phyloP scores from a whole-genome alignment of 257 asterid genomes.

The Handroanthus guayacan region DNA sequence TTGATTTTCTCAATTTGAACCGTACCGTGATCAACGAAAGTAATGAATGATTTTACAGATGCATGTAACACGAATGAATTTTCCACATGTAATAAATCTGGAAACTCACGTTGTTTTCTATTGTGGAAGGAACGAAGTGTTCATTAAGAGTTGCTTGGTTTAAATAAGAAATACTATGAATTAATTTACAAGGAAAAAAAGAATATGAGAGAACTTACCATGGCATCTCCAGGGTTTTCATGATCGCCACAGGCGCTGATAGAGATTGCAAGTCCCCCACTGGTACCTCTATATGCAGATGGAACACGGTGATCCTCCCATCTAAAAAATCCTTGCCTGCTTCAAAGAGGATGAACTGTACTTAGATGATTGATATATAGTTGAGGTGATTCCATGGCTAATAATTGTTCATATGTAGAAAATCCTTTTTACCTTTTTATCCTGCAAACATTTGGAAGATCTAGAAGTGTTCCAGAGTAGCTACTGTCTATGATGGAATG shows the following conservation, averaged over 20 bases:
- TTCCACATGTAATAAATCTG: too few species aligned
- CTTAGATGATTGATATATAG: constrained; percentile 13
- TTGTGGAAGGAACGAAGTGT: too few species aligned
- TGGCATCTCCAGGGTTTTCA: constrained; percentile 80
- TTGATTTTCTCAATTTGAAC: too few species aligned
- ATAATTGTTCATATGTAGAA: constrained; percentile 6
- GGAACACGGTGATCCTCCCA: constrained; percentile 74
- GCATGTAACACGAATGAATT: too few species aligned
- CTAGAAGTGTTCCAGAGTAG: constrained; percentile 82
- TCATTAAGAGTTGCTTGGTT: too few species aligned
- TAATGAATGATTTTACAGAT: too few species aligned
- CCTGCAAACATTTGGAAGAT: constrained; percentile 68
- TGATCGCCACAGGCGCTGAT: constrained; percentile 89
- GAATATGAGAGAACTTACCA: constrained; percentile 59
- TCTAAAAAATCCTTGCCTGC: constrained; percentile 61
- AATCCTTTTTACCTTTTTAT: constrained; percentile 56
- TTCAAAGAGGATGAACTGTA: constrained; percentile 27
- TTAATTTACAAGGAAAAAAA: too few species aligned
- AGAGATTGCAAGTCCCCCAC: constrained; percentile 78
- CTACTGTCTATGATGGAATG: constrained; percentile 89
- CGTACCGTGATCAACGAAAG: too few species aligned
- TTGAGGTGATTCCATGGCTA: neutral
- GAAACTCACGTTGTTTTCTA: too few species aligned
- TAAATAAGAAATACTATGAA: too few species aligned
- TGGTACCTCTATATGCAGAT: constrained; percentile 58